Conservation (phyloP, 2,329 filamentous ascomycete species). For the Dothistroma septosporum region DNA sequence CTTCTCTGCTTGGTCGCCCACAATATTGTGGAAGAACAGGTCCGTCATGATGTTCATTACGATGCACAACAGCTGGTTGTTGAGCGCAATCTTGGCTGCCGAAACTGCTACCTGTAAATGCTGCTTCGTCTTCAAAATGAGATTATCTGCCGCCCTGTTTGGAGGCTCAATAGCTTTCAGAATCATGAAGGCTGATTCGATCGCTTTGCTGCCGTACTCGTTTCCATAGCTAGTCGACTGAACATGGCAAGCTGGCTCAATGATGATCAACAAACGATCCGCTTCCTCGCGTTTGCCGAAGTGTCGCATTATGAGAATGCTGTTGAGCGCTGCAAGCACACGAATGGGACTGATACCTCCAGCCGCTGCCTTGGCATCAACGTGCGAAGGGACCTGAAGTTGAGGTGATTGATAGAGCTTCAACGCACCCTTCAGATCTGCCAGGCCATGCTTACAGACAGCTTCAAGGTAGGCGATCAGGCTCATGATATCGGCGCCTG, state of each 20-base stretch:
- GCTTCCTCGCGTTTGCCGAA: conserved; percentile 46
- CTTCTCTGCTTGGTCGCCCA: conserved; percentile 58
- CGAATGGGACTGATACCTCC: conserved; percentile 39
- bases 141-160: conserved; percentile 49
- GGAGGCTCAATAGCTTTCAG: conserved; percentile 58
- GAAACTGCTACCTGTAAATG: conserved; percentile 70
- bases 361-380: conserved; percentile 21
- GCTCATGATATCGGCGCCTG: conserved; percentile 35
- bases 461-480: conserved; percentile 64
- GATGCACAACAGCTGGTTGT: conserved; percentile 77
- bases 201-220: conserved; percentile 67
- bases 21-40: conserved; percentile 74
- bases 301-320: conserved; percentile 45
- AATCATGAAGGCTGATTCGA: conserved; percentile 73
- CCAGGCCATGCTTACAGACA: conserved; percentile 71
- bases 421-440: conserved; percentile 66
- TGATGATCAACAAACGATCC: conserved; percentile 57
- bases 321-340: conserved; percentile 48
- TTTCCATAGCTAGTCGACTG: conserved; percentile 65
- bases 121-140: conserved; percentile 73
- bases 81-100: conserved; percentile 64
- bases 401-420: conserved; percentile 59
- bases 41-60: conserved; percentile 80
- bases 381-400: conserved; percentile 49
- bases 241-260: conserved; percentile 63